A percentile compares a stretch with the other conserved stretches of the same genome.
Conservation (phyloP, 73 alveolate genomes). For the Paramecium pentaurelia region DNA sequence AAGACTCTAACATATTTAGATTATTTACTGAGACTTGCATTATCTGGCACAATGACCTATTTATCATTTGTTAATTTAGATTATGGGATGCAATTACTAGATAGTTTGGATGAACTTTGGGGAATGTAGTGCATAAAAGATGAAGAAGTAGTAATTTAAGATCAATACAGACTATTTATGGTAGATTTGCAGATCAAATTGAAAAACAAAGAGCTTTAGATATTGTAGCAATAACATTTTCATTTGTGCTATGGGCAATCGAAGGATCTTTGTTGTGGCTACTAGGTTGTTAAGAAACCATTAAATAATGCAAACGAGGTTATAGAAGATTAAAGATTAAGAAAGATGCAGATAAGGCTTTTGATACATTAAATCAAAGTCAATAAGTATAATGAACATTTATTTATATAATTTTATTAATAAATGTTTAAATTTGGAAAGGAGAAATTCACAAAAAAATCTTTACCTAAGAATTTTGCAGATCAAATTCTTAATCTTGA, state of each 20-base stretch:
- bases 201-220: neutral
- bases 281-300: neutral
- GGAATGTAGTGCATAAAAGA: neutral
- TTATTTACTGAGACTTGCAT: neutral
- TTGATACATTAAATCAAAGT: neutral
- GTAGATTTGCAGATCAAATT: neutral
- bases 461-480: constrained; percentile 13
- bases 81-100: neutral
- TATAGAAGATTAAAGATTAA: neutral
- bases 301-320: neutral
- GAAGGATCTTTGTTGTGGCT: neutral
- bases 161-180: neutral
- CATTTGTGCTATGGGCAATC: constrained; percentile 3
- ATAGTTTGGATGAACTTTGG: neutral
- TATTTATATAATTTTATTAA: neutral
- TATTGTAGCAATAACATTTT: neutral
- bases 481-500: neutral
- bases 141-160: constrained; percentile 7
- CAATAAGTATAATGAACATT: neutral
- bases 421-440: constrained; percentile 5
- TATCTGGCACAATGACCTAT: neutral
- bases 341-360: neutral
- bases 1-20: neutral
- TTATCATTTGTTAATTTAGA: neutral
- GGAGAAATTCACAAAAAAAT: neutral